Base-by-base conservation (phyloP, 1,139 yeast genomes). In the Diutina neorugosa region DNA sequence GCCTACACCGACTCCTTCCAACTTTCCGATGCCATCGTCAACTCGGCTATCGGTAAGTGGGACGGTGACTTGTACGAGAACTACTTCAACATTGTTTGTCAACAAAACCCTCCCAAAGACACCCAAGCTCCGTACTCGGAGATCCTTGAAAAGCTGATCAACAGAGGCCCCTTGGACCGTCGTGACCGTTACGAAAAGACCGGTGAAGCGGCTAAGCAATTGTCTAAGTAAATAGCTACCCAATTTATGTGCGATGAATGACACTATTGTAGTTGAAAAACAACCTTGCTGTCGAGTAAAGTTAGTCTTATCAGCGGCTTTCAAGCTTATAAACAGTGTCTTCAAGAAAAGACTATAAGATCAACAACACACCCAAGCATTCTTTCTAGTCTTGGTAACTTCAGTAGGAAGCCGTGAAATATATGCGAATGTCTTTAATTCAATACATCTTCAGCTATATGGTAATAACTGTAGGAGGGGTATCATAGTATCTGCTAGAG, bases 1-100 rank as follows among this genome's bases (percentile, higher is more conserved):
- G 87, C 89, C 19, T 75, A 86, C 61, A 86, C 96, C n/a, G 98
- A 91, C 69, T 79, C 96, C 5, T 91, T 91, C 78, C 84, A 85
- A 70, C 77, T 86, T 63, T 81, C 91, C 42, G 97, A 91, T 69
- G 86, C 80, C 71, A 78, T 86, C 70, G 78, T 91, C 65, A 88
- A 90, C 70, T 81, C 97, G 1, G 84, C 96, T 34, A 78, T 91
- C 58, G 98, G 97, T 57, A 78, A 76, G 62, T 86, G 79, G 68
- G 83, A 88, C 62, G 98, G 98, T 59, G 85, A 90, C 66, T 83
- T 88, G 54, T 91, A 90, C 73, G 84, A 83, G 66, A 82, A 87
- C 68, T 90, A 90, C 68, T 81, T 81, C 64, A 65, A 63, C 44
- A 68, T 68, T 53, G 81, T 80, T 56, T 78, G 78, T 61, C 71